Evolutionary conservation across 1,284 basidiomycete species (phyloP).

Genomic region (Cutaneotrichosporon sp.): DNA sequence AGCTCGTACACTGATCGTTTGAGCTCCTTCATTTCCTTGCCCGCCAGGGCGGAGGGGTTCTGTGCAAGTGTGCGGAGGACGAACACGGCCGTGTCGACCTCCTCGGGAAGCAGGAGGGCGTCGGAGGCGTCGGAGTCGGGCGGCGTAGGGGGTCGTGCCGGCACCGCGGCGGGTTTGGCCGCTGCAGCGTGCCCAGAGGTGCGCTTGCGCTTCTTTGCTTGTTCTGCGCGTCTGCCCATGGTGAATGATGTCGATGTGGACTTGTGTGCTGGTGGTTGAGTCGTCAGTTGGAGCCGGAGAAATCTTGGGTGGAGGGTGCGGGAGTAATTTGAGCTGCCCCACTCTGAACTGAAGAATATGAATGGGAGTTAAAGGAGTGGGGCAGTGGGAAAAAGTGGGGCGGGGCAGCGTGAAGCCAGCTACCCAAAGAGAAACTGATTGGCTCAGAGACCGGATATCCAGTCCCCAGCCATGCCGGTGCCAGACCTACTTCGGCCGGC

Average conservation of each 20-base stretch:
- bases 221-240: slow-evolving; percentile 29
- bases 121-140: slow-evolving; percentile 10
- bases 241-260: background rate
- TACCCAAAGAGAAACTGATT: no score
- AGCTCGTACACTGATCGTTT: slow-evolving; percentile 44
- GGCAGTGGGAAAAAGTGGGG: no score
- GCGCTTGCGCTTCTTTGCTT: slow-evolving; percentile 22
- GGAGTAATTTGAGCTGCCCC: no score
- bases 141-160: slow-evolving; percentile 3
- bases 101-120: slow-evolving; percentile 33
- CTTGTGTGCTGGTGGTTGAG: no score
- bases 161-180: slow-evolving; percentile 5
- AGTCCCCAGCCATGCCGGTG: background rate
- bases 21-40: slow-evolving; percentile 41
- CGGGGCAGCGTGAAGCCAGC: no score
- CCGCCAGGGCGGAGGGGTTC: slow-evolving; percentile 36
- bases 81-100: slow-evolving; percentile 40
- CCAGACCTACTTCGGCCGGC: background rate
- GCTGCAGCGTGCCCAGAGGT: no score
- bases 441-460: background rate
- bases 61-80: slow-evolving; percentile 37
- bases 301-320: no score
- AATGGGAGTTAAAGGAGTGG: no score
- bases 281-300: no score
- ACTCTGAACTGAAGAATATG: no score